A percentile compares a stretch with the other conserved stretches of the same genome.
Evolutionary conservation across 441 rosid genomes (phyloP).

Genomic region (Biscutella laevigata): DNA sequence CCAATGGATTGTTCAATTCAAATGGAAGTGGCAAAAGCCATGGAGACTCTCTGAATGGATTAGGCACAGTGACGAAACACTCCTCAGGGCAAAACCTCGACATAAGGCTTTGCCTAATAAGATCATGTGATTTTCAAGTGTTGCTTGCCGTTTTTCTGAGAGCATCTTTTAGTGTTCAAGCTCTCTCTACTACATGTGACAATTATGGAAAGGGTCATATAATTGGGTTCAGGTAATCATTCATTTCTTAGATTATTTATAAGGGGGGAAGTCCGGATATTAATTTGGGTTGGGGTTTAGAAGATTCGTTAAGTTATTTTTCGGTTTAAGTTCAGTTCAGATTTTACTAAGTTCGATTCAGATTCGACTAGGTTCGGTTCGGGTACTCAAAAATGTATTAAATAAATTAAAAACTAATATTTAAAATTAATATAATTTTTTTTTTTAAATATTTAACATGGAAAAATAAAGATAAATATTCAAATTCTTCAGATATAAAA

Average conservation of each 20-base stretch:
- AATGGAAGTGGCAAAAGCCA: conserved; percentile 99
- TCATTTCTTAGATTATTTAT: neutral
- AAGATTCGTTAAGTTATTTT: no score
- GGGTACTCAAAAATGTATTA: no score
- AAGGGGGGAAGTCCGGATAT: no score
- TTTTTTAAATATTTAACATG: no score
- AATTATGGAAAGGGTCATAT: conserved; percentile 24
- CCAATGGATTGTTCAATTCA: conserved; percentile 91
- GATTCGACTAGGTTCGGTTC: no score
- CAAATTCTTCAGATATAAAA: no score
- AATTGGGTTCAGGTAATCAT: conserved; percentile 38
- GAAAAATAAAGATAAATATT: no score
- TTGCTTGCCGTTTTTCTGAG: conserved; percentile 5
- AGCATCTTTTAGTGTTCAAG: conserved; percentile 3
- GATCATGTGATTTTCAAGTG: conserved; percentile 22
- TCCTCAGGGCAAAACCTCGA: conserved; percentile 59
- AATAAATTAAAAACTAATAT: no score
- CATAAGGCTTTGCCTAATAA: conserved; percentile 35
- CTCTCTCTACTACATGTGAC: conserved; percentile 12
- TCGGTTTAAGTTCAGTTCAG: no score
- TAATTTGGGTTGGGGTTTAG: no score
- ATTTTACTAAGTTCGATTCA: no score
- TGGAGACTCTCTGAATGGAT: conserved; percentile 95
- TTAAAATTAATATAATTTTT: no score
- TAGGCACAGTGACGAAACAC: conserved; percentile 74